Evolutionary conservation across 441 rosid species (phyloP).

Genomic region (Adansonia grandidieri): DNA sequence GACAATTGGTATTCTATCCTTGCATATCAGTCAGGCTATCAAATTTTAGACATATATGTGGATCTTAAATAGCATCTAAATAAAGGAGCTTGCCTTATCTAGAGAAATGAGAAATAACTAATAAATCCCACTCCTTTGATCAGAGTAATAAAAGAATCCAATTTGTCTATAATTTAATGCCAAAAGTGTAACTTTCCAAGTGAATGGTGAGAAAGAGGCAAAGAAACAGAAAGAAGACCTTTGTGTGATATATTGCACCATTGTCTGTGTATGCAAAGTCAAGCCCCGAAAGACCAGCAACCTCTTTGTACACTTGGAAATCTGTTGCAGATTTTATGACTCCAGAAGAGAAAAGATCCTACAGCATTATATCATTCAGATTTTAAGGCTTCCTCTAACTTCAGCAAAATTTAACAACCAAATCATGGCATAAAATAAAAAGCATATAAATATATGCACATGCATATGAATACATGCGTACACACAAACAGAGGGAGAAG

Average conservation of each 20-base stretch:
- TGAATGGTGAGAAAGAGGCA: constrained; percentile 11
- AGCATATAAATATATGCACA: background rate
- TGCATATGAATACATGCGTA: background rate
- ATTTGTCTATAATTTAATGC: background rate
- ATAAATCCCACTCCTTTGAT: constrained; percentile 21
- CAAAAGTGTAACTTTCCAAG: constrained; percentile 12
- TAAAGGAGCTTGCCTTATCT: constrained; percentile 8
- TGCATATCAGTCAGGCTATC: background rate
- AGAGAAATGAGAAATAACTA: constrained; percentile 6
- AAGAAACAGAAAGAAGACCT: constrained; percentile 50
- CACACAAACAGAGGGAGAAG: constrained; percentile 12
- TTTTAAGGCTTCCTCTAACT: constrained; percentile 15
- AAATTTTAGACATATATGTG: constrained; percentile 9
- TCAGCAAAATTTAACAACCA: constrained; percentile 32
- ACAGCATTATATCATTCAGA: constrained; percentile 41
- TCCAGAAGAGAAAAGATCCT: constrained; percentile 90
- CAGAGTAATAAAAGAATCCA: constrained; percentile 12
- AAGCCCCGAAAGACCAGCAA: constrained; percentile 96
- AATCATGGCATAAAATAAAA: constrained; percentile 12
- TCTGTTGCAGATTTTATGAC: constrained; percentile 82
- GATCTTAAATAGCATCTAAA: constrained; percentile 3
- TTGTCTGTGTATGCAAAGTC: constrained; percentile 91
- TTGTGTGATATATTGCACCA: constrained; percentile 92
- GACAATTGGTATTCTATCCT: constrained; percentile 8
- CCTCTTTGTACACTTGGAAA: constrained; percentile 91